Evolutionary conservation across 2,329 filamentous ascomycete genomes (phyloP).

Genomic region (Arthrinium puccinioides): DNA sequence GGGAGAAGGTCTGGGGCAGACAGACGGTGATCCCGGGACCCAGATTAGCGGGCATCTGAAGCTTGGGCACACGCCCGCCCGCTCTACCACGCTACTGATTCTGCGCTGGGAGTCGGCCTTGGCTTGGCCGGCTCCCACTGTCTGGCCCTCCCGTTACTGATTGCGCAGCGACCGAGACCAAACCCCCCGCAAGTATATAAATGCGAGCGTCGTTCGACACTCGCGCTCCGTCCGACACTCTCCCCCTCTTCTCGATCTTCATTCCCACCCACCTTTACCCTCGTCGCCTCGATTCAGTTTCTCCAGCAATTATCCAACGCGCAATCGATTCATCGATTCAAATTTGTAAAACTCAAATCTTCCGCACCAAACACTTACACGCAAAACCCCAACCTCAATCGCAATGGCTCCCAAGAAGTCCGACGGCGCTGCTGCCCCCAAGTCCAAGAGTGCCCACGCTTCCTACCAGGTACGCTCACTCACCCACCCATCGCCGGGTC

Average conservation of each 20-base stretch:
- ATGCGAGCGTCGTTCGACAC: constrained; percentile 49
- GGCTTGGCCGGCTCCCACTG: too few relatives aligned
- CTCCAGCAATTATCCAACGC: not conserved
- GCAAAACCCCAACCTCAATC: constrained; percentile 18
- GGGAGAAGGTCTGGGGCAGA: too few relatives aligned
- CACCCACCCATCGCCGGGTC: constrained; percentile 4
- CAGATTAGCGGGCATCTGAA: too few relatives aligned
- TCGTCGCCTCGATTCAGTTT: too few relatives aligned
- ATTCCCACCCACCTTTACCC: constrained; percentile 15
- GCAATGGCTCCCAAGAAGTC: constrained; percentile 56
- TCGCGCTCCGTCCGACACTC: constrained; percentile 32
- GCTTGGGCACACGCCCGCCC: too few relatives aligned
- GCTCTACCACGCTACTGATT: too few relatives aligned
- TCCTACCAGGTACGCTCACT: constrained; percentile 49
- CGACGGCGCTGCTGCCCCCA: constrained; percentile 34
- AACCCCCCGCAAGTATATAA: constrained; percentile 52
- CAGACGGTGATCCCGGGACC: too few relatives aligned
- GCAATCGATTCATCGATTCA: not conserved
- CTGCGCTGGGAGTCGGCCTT: too few relatives aligned
- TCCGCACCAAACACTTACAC: constrained; percentile 11
- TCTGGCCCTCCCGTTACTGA: constrained; percentile 33
- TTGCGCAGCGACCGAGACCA: constrained; percentile 36
- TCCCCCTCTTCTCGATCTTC: constrained; percentile 31
- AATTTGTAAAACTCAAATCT: not conserved
- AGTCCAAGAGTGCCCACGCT: constrained; percentile 45